phyloP scores from a whole-genome alignment of 352 stramenopile species.

The Globisporangium perplexum region DNA sequence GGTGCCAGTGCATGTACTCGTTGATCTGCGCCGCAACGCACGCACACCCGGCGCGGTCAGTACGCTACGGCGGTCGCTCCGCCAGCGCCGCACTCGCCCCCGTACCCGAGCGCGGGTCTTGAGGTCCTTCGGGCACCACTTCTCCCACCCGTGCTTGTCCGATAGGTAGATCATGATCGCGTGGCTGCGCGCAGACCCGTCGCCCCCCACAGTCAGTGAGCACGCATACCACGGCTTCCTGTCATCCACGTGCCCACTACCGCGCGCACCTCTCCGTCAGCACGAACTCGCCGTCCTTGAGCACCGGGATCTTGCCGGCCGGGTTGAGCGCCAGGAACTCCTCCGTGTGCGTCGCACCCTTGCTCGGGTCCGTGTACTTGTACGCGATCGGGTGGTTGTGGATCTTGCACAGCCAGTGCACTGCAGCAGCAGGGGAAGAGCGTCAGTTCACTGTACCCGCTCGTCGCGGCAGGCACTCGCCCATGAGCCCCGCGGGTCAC shows the following conservation, averaged over 20 bases:
- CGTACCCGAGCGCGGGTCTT: constrained; percentile 59
- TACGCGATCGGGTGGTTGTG: constrained; percentile 57
- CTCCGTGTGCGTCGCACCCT: constrained; percentile 42
- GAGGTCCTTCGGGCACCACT: constrained; percentile 52
- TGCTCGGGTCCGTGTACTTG: constrained; percentile 46
- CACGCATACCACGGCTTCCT: neutral
- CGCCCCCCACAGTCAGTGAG: neutral
- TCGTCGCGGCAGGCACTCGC: no score
- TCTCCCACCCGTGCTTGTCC: constrained; percentile 59
- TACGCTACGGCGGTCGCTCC: neutral
- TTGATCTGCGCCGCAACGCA: constrained; percentile 48
- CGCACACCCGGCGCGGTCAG: neutral
- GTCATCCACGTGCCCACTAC: no score
- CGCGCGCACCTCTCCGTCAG: constrained; percentile 52
- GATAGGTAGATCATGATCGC: constrained; percentile 72
- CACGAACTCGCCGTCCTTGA: constrained; percentile 63
- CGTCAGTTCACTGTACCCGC: no score
- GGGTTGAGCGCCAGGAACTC: constrained; percentile 53
- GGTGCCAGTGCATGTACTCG: constrained; percentile 79
- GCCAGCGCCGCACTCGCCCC: neutral
- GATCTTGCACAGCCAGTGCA: constrained; percentile 66
- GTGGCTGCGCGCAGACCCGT: constrained; percentile 24
- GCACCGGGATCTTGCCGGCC: constrained; percentile 61
- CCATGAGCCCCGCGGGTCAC: no score
- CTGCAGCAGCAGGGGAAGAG: constrained; percentile 16